Conservation (phyloP, 2,329 filamentous ascomycete genomes). For the Scleromitrula shiraiana region DNA sequence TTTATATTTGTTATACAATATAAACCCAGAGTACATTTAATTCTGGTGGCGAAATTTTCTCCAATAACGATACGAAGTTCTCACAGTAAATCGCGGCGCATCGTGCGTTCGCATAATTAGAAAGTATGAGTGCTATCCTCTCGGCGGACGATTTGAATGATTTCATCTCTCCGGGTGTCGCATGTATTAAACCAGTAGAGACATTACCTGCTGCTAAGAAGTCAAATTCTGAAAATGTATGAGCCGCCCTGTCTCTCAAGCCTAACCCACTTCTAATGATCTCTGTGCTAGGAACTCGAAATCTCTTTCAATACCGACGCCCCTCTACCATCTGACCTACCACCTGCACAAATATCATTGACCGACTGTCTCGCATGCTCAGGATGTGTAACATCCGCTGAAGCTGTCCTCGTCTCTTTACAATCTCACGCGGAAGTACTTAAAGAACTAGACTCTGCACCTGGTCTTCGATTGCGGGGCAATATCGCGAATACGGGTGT, state of each 20-base stretch:
- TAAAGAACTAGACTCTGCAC: conserved; percentile 64
- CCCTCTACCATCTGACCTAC: conserved; percentile 42
- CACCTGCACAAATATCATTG: conserved; percentile 84
- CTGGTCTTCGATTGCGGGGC: conserved; percentile 31
- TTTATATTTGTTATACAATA: not conserved
- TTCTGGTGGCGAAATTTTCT: too few species aligned
- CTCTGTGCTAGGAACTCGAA: conserved; percentile 49
- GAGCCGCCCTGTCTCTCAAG: conserved; percentile 8
- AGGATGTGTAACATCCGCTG: conserved; percentile 93
- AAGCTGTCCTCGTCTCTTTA: conserved; percentile 90
- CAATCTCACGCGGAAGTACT: conserved; percentile 93
- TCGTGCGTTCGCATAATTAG: conserved; percentile 13
- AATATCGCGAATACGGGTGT: conserved; percentile 29
- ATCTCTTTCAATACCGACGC: conserved; percentile 87
- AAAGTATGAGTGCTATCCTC: conserved; percentile 87
- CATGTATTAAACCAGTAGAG: conserved; percentile 96
- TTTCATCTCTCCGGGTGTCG: conserved; percentile 95
- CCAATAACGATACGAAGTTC: too few species aligned
- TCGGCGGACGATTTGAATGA: conserved; percentile 96
- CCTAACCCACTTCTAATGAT: not conserved
- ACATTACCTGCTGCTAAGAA: conserved; percentile 63
- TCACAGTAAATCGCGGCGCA: conserved; percentile 14
- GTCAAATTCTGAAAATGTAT: conserved; percentile 38
- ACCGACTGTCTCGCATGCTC: conserved; percentile 97
- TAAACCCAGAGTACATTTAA: too few species aligned